Conservation (phyloP, 2,329 filamentous ascomycete genomes). For the Fusarium sp. region DNA sequence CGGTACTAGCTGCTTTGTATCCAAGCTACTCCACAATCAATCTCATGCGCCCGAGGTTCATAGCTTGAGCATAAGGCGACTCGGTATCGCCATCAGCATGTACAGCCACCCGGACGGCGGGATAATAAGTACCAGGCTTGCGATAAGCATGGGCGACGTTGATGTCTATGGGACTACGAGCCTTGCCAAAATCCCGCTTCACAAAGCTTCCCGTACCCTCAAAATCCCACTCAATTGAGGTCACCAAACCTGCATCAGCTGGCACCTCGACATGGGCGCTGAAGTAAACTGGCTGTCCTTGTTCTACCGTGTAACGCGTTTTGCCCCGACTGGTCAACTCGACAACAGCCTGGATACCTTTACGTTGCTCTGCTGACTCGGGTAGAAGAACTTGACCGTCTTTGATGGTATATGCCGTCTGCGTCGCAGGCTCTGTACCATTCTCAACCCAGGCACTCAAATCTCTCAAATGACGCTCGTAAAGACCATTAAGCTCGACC, state of each 20-base stretch:
- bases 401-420: constrained; percentile 19
- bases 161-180: neutral
- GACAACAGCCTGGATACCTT: constrained; percentile 39
- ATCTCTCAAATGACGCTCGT: constrained; percentile 39
- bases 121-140: neutral
- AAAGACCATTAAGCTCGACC: constrained; percentile 30
- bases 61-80: neutral
- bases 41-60: neutral
- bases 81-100: neutral
- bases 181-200: neutral
- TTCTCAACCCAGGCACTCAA: constrained; percentile 40
- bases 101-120: neutral
- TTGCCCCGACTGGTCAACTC: constrained; percentile 9
- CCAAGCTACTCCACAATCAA: neutral
- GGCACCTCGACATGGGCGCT: neutral
- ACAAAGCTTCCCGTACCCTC: neutral
- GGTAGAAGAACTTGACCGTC: constrained; percentile 33
- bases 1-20: too few relatives aligned
- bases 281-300: neutral
- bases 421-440: constrained; percentile 11
- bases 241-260: neutral
- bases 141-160: neutral
- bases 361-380: constrained; percentile 9
- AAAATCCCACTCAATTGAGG: neutral
- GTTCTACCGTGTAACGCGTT: too few relatives aligned